Base-by-base conservation (phyloP, 2,329 filamentous ascomycete genomes). In the Bimuria novae-zelandiae region DNA sequence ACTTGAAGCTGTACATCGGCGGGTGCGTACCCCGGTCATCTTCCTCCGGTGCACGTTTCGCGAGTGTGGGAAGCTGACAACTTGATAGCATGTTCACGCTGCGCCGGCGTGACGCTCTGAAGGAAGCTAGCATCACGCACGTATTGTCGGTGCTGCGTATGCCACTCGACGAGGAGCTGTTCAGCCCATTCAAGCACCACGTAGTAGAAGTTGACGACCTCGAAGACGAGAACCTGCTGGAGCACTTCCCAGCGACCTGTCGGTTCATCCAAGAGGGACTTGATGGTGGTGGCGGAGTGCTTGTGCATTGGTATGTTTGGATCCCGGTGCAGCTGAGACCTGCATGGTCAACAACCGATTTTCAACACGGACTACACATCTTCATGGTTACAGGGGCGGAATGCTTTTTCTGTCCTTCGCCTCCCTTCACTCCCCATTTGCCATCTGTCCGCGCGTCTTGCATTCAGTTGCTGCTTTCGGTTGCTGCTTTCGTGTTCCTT, bases 141-240 rank as follows among this genome's bases (percentile, higher is more conserved):
- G 84, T 97, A 25, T 80, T 97, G n/a, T 96, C 92, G 4, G 89
- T 94, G 35, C 75, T 93, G 55, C 83, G 84, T 41, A 81, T 88
- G 62, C 81, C 83, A 37, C 74, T 83, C 43, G 78, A 83, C 62
- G 75, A 81, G 61, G 76, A 77, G 54, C 79, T 81, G 35, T 86
- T 84, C 67, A 80, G 83, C 58, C 79, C 81, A 36, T 91, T 86
- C 71, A 77, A 86, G 59, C 91, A 95, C 71, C 81, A 90, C 62
- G 82, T 86, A 55, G 88, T 97, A 59, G 88, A 95, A 60, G 85
- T 97, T 37, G 90, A 97, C 73, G 94, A 99, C 77, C 84, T 92
- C 46, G 90, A 93, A 17, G 91, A 97, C 67, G 88, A 92, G 63
- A 90, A 99, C 74, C 76, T 97, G 46, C 77, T 97, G 16, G 83